Evolutionary conservation across 2,329 filamentous ascomycete genomes (phyloP), one percentile per base, ranked within the genome.

Genomic region (Sporothrix brunneoviolacea): DNA sequence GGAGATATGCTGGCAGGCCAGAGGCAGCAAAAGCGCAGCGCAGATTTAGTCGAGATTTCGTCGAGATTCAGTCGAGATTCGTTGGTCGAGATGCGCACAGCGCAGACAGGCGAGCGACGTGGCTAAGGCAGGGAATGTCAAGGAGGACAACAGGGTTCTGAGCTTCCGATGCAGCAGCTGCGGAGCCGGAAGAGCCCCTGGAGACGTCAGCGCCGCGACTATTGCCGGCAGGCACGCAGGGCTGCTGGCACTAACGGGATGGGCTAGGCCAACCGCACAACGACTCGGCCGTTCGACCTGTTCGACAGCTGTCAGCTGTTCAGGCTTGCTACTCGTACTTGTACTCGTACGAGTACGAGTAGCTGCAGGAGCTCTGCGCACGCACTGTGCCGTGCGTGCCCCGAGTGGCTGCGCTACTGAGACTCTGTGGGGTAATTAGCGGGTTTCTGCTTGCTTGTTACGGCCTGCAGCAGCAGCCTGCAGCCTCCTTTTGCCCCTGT

Each of bases 401-500:
- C 10, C 10, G 4, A 16, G 41, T 35, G 24, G 41, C 41, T 43
- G 41, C 41, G 15, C 41, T 32, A 43, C 24, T 15, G 18, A 13
- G 22, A 5, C 8, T 27, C n/a, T 45, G 42, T 36, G 42, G 42
- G 42, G 42, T 35, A 45, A 9, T 21, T 21, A 36, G 15, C 32
- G 19, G 4, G n/a, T 16, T 22, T n/a, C 32, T 35, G 42, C 32
- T 27, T 45, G 19, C n/a, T 35, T 33, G 8, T 18, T 19, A 8
- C 15, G 35, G 41, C 41, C 28, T 7, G 19, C 28, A 22, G 30
- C 41, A 44, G 13, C 41, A 22, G 19, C 18, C 41, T 19, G 41
- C 42, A 19, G 42, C 21, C 30, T 45, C 42, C 35, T 45, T 27
- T 45, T 21, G 18, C 32, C 42, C 42, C 42, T 27, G 42, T 45